A percentile compares a stretch with the other conserved stretches of the same genome.
Evolutionary conservation across 495 filamentous ascomycete species (phyloP).

Genomic region (Tuber magnatum): DNA sequence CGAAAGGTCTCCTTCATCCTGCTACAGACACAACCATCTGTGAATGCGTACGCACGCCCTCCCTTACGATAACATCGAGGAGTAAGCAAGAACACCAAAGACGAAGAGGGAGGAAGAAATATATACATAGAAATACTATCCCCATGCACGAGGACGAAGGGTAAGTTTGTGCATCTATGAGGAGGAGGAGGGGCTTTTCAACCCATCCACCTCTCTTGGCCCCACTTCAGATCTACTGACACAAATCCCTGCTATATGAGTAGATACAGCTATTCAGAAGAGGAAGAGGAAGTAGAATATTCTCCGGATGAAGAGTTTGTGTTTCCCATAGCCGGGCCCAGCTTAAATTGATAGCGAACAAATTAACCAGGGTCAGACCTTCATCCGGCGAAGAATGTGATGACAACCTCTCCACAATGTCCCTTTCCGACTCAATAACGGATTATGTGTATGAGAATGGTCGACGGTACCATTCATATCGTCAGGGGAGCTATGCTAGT

Average conservation of each 20-base stretch:
- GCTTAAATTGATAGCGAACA: neutral
- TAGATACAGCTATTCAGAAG: conserved; percentile 1
- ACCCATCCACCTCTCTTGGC: neutral
- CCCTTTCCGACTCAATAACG: conserved; percentile 45
- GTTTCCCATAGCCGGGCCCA: neutral
- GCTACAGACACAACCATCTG: neutral
- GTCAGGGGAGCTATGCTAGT: conserved; percentile 24
- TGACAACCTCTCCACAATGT: conserved; percentile 39
- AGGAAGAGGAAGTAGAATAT: neutral
- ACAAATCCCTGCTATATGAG: neutral
- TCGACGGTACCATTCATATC: conserved; percentile 53
- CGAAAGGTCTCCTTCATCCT: neutral
- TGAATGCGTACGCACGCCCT: neutral
- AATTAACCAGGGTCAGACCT: neutral
- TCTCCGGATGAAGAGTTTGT: neutral
- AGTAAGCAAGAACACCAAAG: neutral
- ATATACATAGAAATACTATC: neutral
- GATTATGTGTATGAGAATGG: conserved; percentile 50
- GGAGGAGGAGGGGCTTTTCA: neutral
- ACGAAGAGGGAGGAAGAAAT: neutral
- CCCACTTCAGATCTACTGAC: neutral
- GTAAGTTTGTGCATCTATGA: neutral
- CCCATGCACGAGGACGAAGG: conserved; percentile 3
- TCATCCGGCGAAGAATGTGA: conserved; percentile 19
- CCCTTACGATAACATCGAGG: neutral